These are phyloP conservation scores for Trametes maxima DNA, from an alignment of 768 basidiomycete species.

Conservation along the genomic window DNA sequence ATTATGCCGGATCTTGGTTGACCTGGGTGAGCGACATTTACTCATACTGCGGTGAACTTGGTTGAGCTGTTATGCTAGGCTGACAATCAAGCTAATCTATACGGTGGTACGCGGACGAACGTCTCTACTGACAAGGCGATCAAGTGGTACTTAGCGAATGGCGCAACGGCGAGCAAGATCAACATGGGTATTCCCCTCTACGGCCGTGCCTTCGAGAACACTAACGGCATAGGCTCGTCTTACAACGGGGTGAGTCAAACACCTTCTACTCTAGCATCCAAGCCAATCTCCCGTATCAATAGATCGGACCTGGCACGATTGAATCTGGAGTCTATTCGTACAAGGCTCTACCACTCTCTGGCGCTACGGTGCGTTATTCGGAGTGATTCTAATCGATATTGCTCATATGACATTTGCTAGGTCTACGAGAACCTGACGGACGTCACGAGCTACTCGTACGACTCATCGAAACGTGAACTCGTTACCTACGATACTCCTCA, in stretches of 20 bases:
- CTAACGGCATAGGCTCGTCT: constrained; percentile 63
- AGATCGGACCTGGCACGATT: constrained; percentile 75
- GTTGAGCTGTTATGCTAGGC: constrained; percentile 31
- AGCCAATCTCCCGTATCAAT: background rate
- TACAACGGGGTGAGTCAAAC: constrained; percentile 61
- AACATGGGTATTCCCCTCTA: constrained; percentile 81
- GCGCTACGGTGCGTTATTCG: constrained; percentile 20
- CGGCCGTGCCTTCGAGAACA: constrained; percentile 76
- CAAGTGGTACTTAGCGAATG: constrained; percentile 57
- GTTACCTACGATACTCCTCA: constrained; percentile 78
- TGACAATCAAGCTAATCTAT: constrained; percentile 68
- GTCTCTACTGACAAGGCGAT: constrained; percentile 72
- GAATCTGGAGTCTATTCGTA: constrained; percentile 80
- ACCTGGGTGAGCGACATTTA: constrained; percentile 21
- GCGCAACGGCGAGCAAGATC: constrained; percentile 67
- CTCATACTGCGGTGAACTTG: background rate
- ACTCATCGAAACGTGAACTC: constrained; percentile 62
- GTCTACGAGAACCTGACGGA: constrained; percentile 69
- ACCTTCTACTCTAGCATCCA: background rate
- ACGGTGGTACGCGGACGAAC: constrained; percentile 60
- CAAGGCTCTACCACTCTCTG: constrained; percentile 61
- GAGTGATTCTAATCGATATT: background rate
- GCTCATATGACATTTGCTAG: constrained; percentile 13
- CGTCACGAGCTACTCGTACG: constrained; percentile 80
- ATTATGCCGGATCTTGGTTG: constrained; percentile 81